phyloP scores from a whole-genome alignment of 2,329 filamentous ascomycete genomes.

The Epicoccum sorghinum region DNA sequence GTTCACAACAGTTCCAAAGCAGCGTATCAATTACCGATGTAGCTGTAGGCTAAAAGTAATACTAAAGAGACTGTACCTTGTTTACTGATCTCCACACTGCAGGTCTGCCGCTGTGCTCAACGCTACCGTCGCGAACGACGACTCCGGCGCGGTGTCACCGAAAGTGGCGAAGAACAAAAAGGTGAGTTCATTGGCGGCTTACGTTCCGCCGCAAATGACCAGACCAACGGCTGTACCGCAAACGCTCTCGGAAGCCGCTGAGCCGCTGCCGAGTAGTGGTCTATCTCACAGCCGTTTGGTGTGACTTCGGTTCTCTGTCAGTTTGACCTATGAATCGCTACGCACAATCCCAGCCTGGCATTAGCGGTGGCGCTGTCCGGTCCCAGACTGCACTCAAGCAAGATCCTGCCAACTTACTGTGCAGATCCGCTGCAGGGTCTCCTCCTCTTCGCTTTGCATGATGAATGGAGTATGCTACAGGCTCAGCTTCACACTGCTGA shows the following conservation, averaged over 20 bases:
- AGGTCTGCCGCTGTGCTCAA: conserved; percentile 16
- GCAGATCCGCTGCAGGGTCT: conserved; percentile 17
- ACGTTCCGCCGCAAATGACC: conserved; percentile 9
- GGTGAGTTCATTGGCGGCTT: conserved; percentile 19
- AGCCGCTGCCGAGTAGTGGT: conserved; percentile 18
- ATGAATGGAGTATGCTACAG: neutral
- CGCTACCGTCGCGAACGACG: conserved; percentile 4
- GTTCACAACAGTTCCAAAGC: neutral
- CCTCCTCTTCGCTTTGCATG: neutral
- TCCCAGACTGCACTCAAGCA: conserved; percentile 19
- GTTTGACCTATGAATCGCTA: conserved; percentile 8
- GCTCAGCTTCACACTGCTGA: neutral
- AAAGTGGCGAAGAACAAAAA: conserved; percentile 14
- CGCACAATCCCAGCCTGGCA: conserved; percentile 6
- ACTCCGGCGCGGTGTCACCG: conserved; percentile 15
- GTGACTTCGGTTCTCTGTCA: conserved; percentile 15
- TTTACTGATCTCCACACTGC: conserved; percentile 15
- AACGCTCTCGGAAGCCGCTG: conserved; percentile 18
- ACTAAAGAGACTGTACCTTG: conserved; percentile 1
- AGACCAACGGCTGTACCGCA: conserved; percentile 22
- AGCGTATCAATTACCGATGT: no score
- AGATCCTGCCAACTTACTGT: conserved; percentile 17
- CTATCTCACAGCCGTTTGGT: conserved; percentile 17
- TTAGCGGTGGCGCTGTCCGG: conserved; percentile 28
- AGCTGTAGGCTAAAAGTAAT: no score